Evolutionary conservation across 2,329 filamentous ascomycete genomes (phyloP).

Genomic region (Fusarium verrucosum): DNA sequence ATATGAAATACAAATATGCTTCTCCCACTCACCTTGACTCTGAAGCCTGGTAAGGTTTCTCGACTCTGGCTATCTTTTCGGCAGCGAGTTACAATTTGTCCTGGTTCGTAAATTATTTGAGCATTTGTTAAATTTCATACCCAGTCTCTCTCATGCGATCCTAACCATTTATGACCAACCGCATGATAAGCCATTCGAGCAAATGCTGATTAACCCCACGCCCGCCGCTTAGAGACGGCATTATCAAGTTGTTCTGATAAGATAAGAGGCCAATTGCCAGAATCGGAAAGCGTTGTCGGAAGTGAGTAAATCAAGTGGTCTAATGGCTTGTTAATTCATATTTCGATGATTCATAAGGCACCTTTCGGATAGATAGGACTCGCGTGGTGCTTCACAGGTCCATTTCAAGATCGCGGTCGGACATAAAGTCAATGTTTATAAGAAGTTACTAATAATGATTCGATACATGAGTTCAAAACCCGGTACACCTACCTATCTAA

Average conservation of each 20-base stretch:
- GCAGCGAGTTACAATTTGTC: neutral
- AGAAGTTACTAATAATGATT: too few relatives aligned
- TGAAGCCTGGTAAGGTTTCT: neutral
- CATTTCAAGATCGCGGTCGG: too few relatives aligned
- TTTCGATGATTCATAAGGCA: too few relatives aligned
- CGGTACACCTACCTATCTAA: too few relatives aligned
- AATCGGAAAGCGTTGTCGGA: neutral
- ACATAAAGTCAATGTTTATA: too few relatives aligned
- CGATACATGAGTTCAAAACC: too few relatives aligned
- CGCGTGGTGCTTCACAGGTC: too few relatives aligned
- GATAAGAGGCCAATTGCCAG: neutral
- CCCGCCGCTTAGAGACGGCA: neutral
- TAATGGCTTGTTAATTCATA: too few relatives aligned
- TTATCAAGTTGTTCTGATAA: neutral
- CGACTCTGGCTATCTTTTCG: too few relatives aligned
- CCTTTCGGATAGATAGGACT: too few relatives aligned
- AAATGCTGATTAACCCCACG: neutral
- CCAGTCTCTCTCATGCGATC: neutral
- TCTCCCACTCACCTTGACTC: too few relatives aligned
- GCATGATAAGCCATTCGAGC: neutral
- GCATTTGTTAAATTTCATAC: accelerated
- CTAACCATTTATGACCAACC: neutral
- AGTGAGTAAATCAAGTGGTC: neutral
- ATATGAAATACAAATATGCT: neutral
- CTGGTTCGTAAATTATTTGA: neutral